Evolutionary conservation across 345 rosid species (phyloP).

Genomic region (Sonneratia alba): DNA sequence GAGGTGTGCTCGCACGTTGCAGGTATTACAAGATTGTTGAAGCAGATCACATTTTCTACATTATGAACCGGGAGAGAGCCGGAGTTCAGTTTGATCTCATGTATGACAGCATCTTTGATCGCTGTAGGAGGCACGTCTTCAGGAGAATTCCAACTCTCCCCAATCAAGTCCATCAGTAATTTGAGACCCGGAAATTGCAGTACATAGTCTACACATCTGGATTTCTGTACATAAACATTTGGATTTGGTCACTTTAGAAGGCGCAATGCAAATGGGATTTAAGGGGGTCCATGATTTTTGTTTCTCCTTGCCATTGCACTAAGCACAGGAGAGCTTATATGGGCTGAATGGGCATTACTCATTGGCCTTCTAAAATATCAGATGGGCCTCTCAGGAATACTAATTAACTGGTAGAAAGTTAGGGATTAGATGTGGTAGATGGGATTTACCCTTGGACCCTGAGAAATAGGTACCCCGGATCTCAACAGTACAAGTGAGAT

Average conservation of each 20-base stretch:
- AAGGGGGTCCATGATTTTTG: too few relatives aligned
- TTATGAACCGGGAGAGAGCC: slow-evolving; percentile 82
- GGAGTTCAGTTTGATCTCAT: slow-evolving; percentile 80
- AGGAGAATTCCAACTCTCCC: slow-evolving; percentile 55
- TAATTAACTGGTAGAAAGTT: too few relatives aligned
- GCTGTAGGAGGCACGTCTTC: slow-evolving; percentile 78
- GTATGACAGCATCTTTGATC: slow-evolving; percentile 83
- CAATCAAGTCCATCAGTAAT: slow-evolving; percentile 14
- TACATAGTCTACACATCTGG: background rate
- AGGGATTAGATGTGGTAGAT: too few relatives aligned
- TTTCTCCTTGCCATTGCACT: too few relatives aligned
- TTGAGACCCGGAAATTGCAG: background rate
- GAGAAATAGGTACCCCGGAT: too few relatives aligned
- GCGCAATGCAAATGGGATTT: background rate
- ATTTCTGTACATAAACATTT: background rate
- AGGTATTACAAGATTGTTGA: slow-evolving; percentile 94
- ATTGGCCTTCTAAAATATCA: too few relatives aligned
- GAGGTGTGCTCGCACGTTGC: slow-evolving; percentile 4
- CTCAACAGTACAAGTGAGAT: too few relatives aligned
- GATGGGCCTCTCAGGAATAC: too few relatives aligned
- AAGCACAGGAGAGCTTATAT: too few relatives aligned
- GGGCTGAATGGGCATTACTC: too few relatives aligned
- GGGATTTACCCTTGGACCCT: too few relatives aligned
- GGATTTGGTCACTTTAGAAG: background rate
- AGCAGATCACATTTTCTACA: slow-evolving; percentile 76